Evolutionary conservation across 495 filamentous ascomycete species (phyloP).

Genomic region (Xylaria flabelliformis): DNA sequence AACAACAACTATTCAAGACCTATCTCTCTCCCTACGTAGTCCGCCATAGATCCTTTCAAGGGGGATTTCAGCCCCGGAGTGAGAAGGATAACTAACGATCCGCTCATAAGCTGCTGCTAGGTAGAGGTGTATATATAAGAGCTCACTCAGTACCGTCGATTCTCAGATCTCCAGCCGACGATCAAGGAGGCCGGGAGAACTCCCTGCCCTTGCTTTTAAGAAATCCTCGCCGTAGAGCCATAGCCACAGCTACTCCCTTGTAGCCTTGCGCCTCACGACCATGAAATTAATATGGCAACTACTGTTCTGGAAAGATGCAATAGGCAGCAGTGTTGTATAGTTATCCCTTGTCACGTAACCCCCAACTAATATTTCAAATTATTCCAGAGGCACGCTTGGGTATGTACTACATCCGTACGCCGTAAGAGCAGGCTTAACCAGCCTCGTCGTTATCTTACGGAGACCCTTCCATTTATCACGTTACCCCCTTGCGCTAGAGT

Average conservation of each 20-base stretch:
- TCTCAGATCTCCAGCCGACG: not conserved
- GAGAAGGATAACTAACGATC: not conserved
- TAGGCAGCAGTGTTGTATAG: not conserved
- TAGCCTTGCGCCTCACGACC: not conserved
- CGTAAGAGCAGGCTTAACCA: not conserved
- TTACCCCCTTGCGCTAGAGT: no score
- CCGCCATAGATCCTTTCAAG: not conserved
- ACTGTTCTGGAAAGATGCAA: not conserved
- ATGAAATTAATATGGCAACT: not conserved
- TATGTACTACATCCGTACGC: not conserved
- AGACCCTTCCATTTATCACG: not conserved
- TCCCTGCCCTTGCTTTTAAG: not conserved
- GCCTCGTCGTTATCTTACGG: not conserved
- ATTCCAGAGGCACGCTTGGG: not conserved
- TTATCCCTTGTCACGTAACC: not conserved
- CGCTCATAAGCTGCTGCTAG: not conserved
- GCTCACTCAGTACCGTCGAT: not conserved
- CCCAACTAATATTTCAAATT: not conserved
- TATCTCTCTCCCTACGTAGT: not conserved
- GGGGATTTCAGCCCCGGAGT: not conserved
- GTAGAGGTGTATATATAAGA: not conserved
- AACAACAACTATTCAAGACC: not conserved
- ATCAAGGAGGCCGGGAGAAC: not conserved
- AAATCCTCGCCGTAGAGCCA: not conserved
- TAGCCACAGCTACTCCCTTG: not conserved